These are phyloP conservation scores for Exophiala spinifera DNA, from an alignment of 2,329 filamentous ascomycete genomes.

Conservation along the genomic window DNA sequence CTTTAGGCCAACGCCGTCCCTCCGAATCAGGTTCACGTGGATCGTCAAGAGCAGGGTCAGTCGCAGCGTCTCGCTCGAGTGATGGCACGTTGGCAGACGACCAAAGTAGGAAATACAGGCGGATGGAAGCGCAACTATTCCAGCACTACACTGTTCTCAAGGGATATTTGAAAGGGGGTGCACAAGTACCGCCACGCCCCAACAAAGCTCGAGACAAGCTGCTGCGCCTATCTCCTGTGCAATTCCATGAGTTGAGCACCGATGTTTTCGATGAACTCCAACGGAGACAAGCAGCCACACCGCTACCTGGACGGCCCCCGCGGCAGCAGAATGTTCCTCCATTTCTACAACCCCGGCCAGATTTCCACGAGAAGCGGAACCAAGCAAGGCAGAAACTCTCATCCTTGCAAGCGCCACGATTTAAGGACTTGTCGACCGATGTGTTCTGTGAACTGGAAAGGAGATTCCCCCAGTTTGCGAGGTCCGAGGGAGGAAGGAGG, in stretches of 20 bases:
- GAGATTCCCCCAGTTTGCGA: conserved; percentile 77
- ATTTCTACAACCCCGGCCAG: conserved; percentile 77
- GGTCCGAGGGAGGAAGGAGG: conserved; percentile 64
- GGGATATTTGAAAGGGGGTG: conserved; percentile 60
- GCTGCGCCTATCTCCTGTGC: conserved; percentile 79
- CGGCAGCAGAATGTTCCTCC: conserved; percentile 54
- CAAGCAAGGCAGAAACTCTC: conserved; percentile 95
- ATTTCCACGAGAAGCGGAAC: conserved; percentile 95
- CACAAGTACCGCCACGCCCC: conserved; percentile 41
- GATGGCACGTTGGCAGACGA: conserved; percentile 68
- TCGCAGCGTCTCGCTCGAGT: conserved; percentile 70
- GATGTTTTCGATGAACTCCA: conserved; percentile 96
- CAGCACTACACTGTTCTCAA: conserved; percentile 81
- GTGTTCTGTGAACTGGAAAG: conserved; percentile 94
- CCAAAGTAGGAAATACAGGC: conserved; percentile 58
- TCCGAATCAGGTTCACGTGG: conserved; percentile 44
- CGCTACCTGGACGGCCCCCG: conserved; percentile 36
- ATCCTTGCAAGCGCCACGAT: conserved; percentile 79
- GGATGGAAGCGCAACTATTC: conserved; percentile 66
- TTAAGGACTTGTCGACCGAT: conserved; percentile 89
- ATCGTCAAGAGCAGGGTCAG: conserved; percentile 82
- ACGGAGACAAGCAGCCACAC: conserved; percentile 69
- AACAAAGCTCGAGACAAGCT: conserved; percentile 95
- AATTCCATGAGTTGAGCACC: conserved; percentile 96
- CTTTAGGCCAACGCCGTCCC: conserved; percentile 42